Evolutionary conservation across 2,329 filamentous ascomycete species (phyloP), one percentile per base, ranked within the genome.

Genomic region (Fusarium agapanthi): DNA sequence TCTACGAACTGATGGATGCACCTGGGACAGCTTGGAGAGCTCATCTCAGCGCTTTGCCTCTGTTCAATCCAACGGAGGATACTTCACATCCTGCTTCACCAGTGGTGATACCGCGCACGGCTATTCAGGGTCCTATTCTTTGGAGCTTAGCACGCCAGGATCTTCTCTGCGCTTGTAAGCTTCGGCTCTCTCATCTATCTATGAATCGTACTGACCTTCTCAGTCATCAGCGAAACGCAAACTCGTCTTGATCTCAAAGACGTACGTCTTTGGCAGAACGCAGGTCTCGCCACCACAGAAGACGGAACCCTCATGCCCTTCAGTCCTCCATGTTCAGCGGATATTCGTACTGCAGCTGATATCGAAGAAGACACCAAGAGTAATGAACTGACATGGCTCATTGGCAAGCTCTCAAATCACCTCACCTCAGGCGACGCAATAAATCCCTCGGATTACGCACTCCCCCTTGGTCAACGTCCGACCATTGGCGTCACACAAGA

Each of bases 1-100:
- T 90, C 1, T 92, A 92, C 76, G 90, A 92, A 70, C 89, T 92
- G 65, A 82, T 92, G n/a, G 89, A 92, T 77, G 88, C 88, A 4
- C 90, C 89, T 3, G 87, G 87, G 5, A 84, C 85, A 0, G 89
- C 90, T 26, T 92, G 90, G 90, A 86, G 87, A 37, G 84, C 89
- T 8, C 91, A 92, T 81, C 80, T 92, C 11, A 91, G 88, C 72
- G 90, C 90, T 2, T 88, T 91, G 1, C 91, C 91, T 71, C 88
- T 89, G 1, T 82, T 92, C 26, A 85, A 91, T 79, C 64, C 86
- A 16, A 80, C 83, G 47, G 80, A 83, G n/a, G 64, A 74, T 10
- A 16, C 22, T 14, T 51, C 57, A 4, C 53, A 28, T 8, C 54
- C 60, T 9, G 38, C 50, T 3, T 72, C 75, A 1, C 71, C 73